Base-by-base conservation (phyloP, 1,284 basidiomycete genomes). In the Trametes versicolor region DNA sequence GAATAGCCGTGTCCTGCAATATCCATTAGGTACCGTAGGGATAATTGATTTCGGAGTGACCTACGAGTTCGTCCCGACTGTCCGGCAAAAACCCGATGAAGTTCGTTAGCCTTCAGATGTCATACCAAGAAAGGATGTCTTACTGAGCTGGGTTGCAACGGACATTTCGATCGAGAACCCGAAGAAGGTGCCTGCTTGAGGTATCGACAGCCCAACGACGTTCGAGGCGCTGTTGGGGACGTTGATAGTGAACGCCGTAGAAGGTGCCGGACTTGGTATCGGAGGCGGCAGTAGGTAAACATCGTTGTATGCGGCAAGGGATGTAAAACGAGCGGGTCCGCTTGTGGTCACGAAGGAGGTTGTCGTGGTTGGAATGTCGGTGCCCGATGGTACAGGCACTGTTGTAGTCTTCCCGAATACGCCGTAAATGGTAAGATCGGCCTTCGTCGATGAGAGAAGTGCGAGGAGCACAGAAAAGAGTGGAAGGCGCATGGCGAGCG, bases 131-230 rank as follows among this genome's bases (percentile, higher is more conserved):
- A 6, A 32, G 6, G 15, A 15, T 12, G 27, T 65, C 68, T 60
- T 52, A 69, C 68, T 66, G 59, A 91, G 78, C 77, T 87, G 85
- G 64, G 85, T 85, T 1, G 85, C 85, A 13, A 93, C 88, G 23
- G 88, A 90, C 80, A 92, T 83, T 75, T 93, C 91, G 60, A 93
- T 81, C 2, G 87, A 90, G 70, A 92, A 91, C 0, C 91, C 91
- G 56, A 88, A 79, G 71, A 92, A 92, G 41, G 85, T 82, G 10
- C 88, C 88, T 47, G 78, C 76, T 67, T 87, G 85, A 4, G 79
- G 77, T 43, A 90, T 88, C 3, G 85, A 87, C 4, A 85, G 73
- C 13, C 58, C 64, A 27, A 58, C 54, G 47, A 63, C 43, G 2
- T 49, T 27, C 19, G 55, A 29, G 6, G 66, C 66, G 6, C 50